Base-by-base conservation (phyloP, 2,329 filamentous ascomycete species). In the Knufia fluminis region DNA sequence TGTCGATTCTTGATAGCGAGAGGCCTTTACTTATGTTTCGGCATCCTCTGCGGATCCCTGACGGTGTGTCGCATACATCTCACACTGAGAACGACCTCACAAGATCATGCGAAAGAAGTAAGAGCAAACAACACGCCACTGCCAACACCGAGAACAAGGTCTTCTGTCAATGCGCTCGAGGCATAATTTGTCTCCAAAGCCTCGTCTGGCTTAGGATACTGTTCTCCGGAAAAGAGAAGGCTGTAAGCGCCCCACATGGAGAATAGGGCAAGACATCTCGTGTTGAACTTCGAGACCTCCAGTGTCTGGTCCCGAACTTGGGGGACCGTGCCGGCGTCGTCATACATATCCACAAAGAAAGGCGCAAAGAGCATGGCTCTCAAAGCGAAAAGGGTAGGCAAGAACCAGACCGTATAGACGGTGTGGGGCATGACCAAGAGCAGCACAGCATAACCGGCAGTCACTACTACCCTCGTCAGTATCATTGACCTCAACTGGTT, bases 361-460 rank as follows among this genome's bases (percentile, higher is more conserved):
- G 54, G 59, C 31, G 60, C 43, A 33, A 64, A 62, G 8, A 61
- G 50, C 16, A 62, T 41, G 16, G 59, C 19, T 39, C 62, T 59
- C 1, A 59, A 56, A 1, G 53, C 47, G 3, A 61, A 50, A 3
- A 64, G 40, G 6, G 58, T 43, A 3, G 51, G 45, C 52, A 62
- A 57, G 45, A 64, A 62, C 12, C 54, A 38, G 16, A 17, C 7
- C 8, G 45, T 38, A 39, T 19, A 4, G 45, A 40, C 20, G 17
- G 52, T 31, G 1, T 54, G 50, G 1, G 60, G 54, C 31, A 50
- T 46, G 20, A 56, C 32, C 2, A 62, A 53, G 1, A 59, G 59
- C 17, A 57, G 43, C 1, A 43, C 44, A 19, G 59, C 54, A 2
- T 54, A 54, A 7, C 55, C 6, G 3, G 53, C 9, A 17, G 57